A percentile compares a stretch with the other conserved stretches of the same genome.
phyloP scores from a whole-genome alignment of 2,329 filamentous ascomycete species.

The Apiospora rasikravindrae region DNA sequence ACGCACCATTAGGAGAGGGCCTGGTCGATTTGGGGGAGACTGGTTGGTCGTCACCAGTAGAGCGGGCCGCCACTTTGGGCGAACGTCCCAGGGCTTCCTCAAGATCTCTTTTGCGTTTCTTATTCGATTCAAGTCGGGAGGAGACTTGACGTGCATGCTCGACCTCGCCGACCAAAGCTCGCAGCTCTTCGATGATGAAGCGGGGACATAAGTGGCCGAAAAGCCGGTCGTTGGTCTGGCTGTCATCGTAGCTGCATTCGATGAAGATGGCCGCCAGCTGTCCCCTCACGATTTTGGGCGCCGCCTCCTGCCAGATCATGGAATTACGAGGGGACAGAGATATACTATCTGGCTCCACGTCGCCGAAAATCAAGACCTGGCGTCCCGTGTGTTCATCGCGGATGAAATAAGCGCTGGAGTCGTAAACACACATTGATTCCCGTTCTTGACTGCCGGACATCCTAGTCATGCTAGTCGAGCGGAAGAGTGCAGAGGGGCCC shows the following conservation, averaged over 20 bases:
- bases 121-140: constrained; percentile 53
- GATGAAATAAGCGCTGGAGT: constrained; percentile 94
- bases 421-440: constrained; percentile 71
- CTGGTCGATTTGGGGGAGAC: constrained; percentile 57
- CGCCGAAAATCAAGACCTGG: constrained; percentile 92
- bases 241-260: constrained; percentile 91
- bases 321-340: constrained; percentile 81
- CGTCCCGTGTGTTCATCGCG: constrained; percentile 71
- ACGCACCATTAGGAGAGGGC: constrained; percentile 25
- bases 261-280: constrained; percentile 84
- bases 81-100: constrained; percentile 34
- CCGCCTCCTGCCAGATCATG: constrained; percentile 87
- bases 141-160: constrained; percentile 52
- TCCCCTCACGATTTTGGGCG: constrained; percentile 78
- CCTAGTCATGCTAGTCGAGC: constrained; percentile 35
- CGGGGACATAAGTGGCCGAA: constrained; percentile 89
- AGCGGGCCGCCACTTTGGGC: constrained; percentile 26
- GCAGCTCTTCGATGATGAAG: constrained; percentile 81
- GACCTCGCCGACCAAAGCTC: constrained; percentile 73
- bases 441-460: constrained; percentile 34
- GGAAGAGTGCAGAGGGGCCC: constrained; percentile 32
- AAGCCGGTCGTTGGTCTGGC: constrained; percentile 74
- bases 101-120: constrained; percentile 69
- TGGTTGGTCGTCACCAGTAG: constrained; percentile 47
- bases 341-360: constrained; percentile 90